Base-by-base conservation (phyloP, 2,329 filamentous ascomycete species). In the Cladophialophora chaetospira region DNA sequence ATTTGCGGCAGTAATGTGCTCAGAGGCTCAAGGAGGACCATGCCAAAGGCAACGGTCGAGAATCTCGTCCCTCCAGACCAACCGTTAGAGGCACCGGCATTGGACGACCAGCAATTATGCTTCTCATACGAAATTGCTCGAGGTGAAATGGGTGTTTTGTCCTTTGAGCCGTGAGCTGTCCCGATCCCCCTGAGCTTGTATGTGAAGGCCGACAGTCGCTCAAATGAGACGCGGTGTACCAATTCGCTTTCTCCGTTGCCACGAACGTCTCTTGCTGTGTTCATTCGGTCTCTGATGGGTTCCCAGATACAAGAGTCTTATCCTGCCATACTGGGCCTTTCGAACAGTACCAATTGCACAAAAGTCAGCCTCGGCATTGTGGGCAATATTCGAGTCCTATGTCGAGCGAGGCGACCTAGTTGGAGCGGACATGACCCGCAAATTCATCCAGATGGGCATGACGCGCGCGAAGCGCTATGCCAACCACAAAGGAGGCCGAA, bases 391-490 rank as follows among this genome's bases (percentile, higher is more conserved):
- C 63, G 66, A 79, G 11, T 70, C 72, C 8, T 86, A 83, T 64
- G 72, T 80, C n/a, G 65, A 67, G 1, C 64, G 73, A 5, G 72
- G 71, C 3, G 83, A 86, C 66, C 84, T 87, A 54, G 80, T 86
- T 0, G 84, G 84, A 9, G 84, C 84, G 74, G 84, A 87, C 55
- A 86, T 86, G 83, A 71, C 77, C 15, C 73, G 83, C 23, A 87
- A 86, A 65, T 87, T 85, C 63, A 75, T 86, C 5, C 82, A 86
- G 68, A 87, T 86, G 84, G 79, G 83, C 1, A 85, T 85, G 81
- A 86, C 83, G 17, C 70, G 84, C 13, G 78, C 82, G 2, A 82
- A 79, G 63, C 69, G 82, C 57, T 85, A 85, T 70, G 82, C 81
- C 13, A 85, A 85, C 58, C 73, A 79, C 50, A 72, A 74, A 28